Conservation (phyloP, 768 basidiomycete genomes). For the Cystobasidium tubakii region DNA sequence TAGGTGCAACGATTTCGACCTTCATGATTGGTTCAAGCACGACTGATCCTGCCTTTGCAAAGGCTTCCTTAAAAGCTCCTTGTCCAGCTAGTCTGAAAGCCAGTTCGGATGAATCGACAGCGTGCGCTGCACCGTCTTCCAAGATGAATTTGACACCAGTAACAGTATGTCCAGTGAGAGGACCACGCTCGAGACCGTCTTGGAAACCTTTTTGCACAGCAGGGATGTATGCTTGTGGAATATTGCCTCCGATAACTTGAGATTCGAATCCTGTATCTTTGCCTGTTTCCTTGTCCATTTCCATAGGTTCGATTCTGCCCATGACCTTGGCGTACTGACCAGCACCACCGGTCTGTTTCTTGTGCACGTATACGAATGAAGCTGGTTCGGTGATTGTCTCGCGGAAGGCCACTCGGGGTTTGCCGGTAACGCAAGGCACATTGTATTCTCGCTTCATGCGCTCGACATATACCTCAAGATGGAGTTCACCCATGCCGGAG, state of each 20-base stretch:
- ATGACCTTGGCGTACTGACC: slow-evolving; percentile 93
- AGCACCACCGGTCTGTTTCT: slow-evolving; percentile 95
- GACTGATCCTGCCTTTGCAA: slow-evolving; percentile 66
- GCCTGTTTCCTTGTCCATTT: slow-evolving; percentile 66
- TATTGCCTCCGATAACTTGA: slow-evolving; percentile 81
- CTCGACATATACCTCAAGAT: slow-evolving; percentile 97
- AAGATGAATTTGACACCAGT: slow-evolving; percentile 78
- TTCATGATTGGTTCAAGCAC: slow-evolving; percentile 98
- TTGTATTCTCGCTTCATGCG: slow-evolving; percentile 98
- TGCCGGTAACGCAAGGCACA: slow-evolving; percentile 84
- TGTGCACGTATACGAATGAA: slow-evolving; percentile 85
- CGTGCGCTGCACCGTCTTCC: slow-evolving; percentile 85
- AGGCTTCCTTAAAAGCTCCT: slow-evolving; percentile 87
- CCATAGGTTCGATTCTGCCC: slow-evolving; percentile 85
- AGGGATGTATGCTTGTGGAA: slow-evolving; percentile 85
- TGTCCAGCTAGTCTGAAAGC: slow-evolving; percentile 88
- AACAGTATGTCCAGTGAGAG: slow-evolving; percentile 78
- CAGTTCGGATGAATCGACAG: slow-evolving; percentile 91
- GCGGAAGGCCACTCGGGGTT: slow-evolving; percentile 91
- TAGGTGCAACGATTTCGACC: slow-evolving; percentile 91
- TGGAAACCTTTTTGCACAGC: slow-evolving; percentile 96
- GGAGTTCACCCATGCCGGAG: slow-evolving; percentile 98
- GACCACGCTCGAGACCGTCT: slow-evolving; percentile 86
- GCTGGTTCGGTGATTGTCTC: slow-evolving; percentile 82
- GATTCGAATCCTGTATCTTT: slow-evolving; percentile 73